These are phyloP conservation scores for Chytriomyces hyalinus DNA, from an alignment of 192 early-diverging fungal species.

Conservation along the genomic window DNA sequence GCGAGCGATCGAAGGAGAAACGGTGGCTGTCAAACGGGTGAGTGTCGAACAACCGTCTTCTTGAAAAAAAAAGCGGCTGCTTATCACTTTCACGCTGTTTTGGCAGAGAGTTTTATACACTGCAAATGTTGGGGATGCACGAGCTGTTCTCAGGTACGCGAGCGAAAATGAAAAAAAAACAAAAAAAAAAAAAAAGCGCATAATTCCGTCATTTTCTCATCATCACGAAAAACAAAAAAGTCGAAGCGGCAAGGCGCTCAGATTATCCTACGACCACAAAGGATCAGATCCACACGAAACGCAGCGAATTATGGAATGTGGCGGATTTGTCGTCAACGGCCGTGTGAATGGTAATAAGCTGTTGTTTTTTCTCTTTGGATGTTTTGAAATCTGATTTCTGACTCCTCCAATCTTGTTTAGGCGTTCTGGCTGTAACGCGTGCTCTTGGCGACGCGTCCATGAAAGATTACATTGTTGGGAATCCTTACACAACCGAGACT, in stretches of 20 bases:
- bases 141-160: constrained; percentile 83
- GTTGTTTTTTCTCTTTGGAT: not conserved
- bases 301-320: constrained; percentile 88
- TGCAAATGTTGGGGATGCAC: constrained; percentile 96
- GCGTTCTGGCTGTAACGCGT: constrained; percentile 94
- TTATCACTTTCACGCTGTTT: not conserved
- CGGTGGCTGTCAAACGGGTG: constrained; percentile 1
- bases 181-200: not conserved
- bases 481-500: constrained; percentile 94
- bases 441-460: constrained; percentile 93
- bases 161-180: not conserved
- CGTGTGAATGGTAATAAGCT: constrained; percentile 83
- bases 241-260: constrained; percentile 77
- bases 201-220: constrained; percentile 26
- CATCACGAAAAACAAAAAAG: constrained; percentile 36
- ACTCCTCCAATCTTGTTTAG: constrained; percentile 40
- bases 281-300: constrained; percentile 88
- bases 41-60: not conserved
- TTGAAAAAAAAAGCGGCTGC: not conserved
- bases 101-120: constrained; percentile 83
- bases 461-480: constrained; percentile 96
- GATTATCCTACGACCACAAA: constrained; percentile 98
- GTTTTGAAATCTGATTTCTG: too few relatives aligned
- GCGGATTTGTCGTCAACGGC: constrained; percentile 97
- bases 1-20: constrained; percentile 13